Base-by-base conservation (phyloP, 2,329 filamentous ascomycete species). In the Parastagonospora avenae region DNA sequence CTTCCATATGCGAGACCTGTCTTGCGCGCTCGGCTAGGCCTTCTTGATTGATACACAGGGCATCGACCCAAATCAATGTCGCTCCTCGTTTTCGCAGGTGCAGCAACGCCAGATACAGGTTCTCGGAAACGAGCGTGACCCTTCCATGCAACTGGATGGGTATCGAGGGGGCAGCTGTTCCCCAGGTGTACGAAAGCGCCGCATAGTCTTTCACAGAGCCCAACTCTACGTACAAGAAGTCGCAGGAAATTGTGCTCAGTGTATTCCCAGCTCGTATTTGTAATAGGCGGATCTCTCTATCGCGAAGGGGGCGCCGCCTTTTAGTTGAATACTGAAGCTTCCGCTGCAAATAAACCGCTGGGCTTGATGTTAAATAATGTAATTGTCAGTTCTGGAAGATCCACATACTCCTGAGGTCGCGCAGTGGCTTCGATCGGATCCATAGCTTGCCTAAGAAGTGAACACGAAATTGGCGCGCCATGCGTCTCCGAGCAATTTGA, bases 1-100 rank as follows among this genome's bases (percentile, higher is more conserved):
- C 19, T 2, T 24, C 28, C 56, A 60, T 57, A 1, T 52, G 42
- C 1, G 30, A 16, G 8, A 60, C 44, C 24, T 60, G 54, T 8
- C 27, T 24, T 4, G 41, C 39, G 12, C 42, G 47, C 33, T 60
- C 57, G 8, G 44, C 32, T 12, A 38, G 15, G 30, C 58, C 48
- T 2, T 39, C 28, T 33, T 60, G 57, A 31, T 55, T 55, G 36
- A 60, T 58, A 33, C 57, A 60, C 7, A 58, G 28, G n/a, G 44
- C 47, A 31, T 60, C 57, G 8, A 55, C 48, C 50, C 50, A 52
- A 28, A 52, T 10, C 33, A 11, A 16, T 24, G 33, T 29, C 8
- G 48, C 40, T n/a, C 14, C 27, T 19, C 50, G n/a, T 39, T 48
- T 42, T 9, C 50, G 50, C 4, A 52, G 45, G 28, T 52, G 50